Evolutionary conservation across 1,139 yeast genomes (phyloP), one percentile per base, ranked within the genome.

Genomic region (Saccharomycopsis hybrid): DNA sequence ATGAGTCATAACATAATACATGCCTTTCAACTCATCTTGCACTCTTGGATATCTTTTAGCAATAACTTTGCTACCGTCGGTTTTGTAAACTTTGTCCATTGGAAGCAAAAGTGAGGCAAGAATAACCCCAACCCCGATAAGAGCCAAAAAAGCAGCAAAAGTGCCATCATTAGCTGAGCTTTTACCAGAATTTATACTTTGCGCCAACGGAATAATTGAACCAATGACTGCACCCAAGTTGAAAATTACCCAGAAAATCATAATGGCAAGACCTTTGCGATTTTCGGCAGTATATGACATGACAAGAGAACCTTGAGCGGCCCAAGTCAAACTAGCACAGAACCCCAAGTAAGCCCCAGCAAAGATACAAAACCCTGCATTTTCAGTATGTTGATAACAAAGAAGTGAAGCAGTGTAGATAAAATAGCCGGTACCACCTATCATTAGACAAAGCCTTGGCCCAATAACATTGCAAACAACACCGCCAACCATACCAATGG

Each of bases 161-260:
- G 85, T 78, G 30, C 80, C 78, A 57, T 76, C 77, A 49, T 69
- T 71, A 41, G 71, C 82, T 29, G 72, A 58, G 33, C 69, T 59
- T 4, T 61, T 62, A 36, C 62, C 61, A 55, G 68, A 67, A 49
- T 71, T 58, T 56, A 77, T 57, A 58, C 74, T 76, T 56, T 73
- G 68, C 32, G 74, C 81, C 61, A 78, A 71, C n/a, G 81, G 79
- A 54, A 78, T 73, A 48, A 76, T 65, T 18, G 77, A 69, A 50
- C 83, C 82, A 54, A 73, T 76, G 48, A 78, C 84, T 11, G 80
- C 82, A 59, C 85, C 85, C 56, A 79, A 65, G 65, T 79, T 78
- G 70, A 80, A 80, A 52, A 80, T 76, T 51, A 76, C 69, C 85
- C 85, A 80, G 63, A 79, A 80, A 27, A 75, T 62, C 35, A 67